phyloP scores from a whole-genome alignment of 805 yeast species.

The Hanseniaspora mollemarum region DNA sequence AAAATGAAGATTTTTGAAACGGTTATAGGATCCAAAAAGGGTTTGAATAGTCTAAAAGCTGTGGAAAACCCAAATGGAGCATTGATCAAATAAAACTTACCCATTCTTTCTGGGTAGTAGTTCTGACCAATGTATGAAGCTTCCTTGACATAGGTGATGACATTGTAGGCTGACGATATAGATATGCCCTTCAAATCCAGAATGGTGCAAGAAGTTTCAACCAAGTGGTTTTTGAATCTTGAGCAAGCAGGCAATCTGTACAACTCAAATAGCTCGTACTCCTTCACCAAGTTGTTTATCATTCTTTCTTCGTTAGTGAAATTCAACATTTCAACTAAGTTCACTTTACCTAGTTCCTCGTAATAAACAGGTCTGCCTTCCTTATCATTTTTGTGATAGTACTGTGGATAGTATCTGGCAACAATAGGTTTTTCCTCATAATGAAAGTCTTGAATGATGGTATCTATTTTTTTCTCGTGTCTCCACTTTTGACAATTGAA shows the following conservation, averaged over 20 bases:
- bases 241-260: slow-evolving; percentile 91
- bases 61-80: slow-evolving; percentile 97
- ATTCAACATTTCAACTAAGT: slow-evolving; percentile 81
- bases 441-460: slow-evolving; percentile 74
- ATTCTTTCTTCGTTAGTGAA: slow-evolving; percentile 91
- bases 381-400: slow-evolving; percentile 90
- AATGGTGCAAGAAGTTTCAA: slow-evolving; percentile 94
- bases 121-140: slow-evolving; percentile 93
- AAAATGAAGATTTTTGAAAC: slow-evolving; percentile 87
- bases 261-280: slow-evolving; percentile 79
- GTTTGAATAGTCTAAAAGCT: slow-evolving; percentile 81
- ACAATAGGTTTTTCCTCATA: slow-evolving; percentile 88
- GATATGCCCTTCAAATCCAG: slow-evolving; percentile 92
- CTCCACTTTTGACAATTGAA: slow-evolving; percentile 88
- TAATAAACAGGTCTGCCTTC: slow-evolving; percentile 95
- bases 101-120: slow-evolving; percentile 98
- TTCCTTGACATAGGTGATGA: slow-evolving; percentile 76
- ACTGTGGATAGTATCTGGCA: slow-evolving; percentile 86
- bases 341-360: slow-evolving; percentile 87
- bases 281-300: slow-evolving; percentile 94
- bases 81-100: slow-evolving; percentile 86
- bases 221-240: slow-evolving; percentile 60
- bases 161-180: slow-evolving; percentile 70
- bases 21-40: slow-evolving; percentile 93
- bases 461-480: slow-evolving; percentile 70